These are phyloP conservation scores for Cadophora malorum DNA, from an alignment of 2,329 filamentous ascomycete genomes.

Conservation along the genomic window DNA sequence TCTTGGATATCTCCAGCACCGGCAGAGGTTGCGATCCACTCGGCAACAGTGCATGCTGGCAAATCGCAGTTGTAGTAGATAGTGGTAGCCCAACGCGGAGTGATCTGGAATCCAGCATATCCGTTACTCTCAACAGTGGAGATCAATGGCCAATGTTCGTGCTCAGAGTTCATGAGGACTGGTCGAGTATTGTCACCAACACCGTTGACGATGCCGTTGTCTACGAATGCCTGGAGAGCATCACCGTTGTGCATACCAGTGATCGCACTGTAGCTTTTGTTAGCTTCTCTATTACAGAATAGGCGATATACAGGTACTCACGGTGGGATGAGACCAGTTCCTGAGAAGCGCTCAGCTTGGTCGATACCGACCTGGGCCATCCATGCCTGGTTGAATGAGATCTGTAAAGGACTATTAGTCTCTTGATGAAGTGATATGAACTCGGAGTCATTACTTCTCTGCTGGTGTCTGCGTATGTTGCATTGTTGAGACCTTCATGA, in stretches of 20 bases:
- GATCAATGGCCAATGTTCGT: constrained; percentile 60
- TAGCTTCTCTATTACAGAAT: neutral
- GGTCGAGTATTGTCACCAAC: constrained; percentile 67
- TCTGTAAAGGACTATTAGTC: constrained; percentile 39
- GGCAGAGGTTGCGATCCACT: constrained; percentile 59
- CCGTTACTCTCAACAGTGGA: constrained; percentile 59
- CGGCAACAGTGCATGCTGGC: constrained; percentile 47
- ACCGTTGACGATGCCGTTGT: constrained; percentile 63
- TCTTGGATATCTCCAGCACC: constrained; percentile 58
- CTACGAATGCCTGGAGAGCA: constrained; percentile 61
- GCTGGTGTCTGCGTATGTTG: constrained; percentile 60
- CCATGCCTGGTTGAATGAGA: constrained; percentile 65
- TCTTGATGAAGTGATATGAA: neutral
- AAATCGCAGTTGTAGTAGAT: constrained; percentile 63
- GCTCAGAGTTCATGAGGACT: constrained; percentile 53
- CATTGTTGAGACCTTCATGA: constrained; percentile 63
- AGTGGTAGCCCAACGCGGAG: constrained; percentile 64
- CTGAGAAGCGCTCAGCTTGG: constrained; percentile 54
- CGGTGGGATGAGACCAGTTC: constrained; percentile 48
- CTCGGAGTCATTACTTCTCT: constrained; percentile 50
- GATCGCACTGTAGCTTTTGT: constrained; percentile 64
- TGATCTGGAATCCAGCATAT: constrained; percentile 60
- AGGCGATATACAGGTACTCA: neutral
- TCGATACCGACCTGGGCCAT: constrained; percentile 58
- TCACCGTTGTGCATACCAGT: constrained; percentile 68